Conservation (phyloP, 202 grass and related monocot genomes). For the Bolboschoenoplectus hybrid region DNA sequence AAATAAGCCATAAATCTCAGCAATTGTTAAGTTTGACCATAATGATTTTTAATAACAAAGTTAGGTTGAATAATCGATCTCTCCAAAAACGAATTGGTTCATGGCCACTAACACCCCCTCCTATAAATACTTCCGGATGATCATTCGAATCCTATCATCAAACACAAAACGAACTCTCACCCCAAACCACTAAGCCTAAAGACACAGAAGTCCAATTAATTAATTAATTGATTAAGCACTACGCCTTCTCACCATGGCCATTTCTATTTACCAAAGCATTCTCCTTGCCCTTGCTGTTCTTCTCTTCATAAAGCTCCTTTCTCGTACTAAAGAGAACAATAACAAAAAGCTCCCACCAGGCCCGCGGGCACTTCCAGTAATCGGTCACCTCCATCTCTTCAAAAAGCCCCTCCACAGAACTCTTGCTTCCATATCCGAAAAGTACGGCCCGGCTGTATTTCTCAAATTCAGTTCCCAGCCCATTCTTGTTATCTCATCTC, state of each 20-base stretch:
- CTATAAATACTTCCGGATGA: too few relatives aligned
- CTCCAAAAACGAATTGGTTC: too few relatives aligned
- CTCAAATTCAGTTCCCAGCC: conserved; percentile 52
- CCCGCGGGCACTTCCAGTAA: conserved; percentile 48
- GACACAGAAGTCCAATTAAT: background rate
- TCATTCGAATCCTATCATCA: background rate
- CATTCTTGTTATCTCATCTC: background rate
- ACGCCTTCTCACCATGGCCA: background rate
- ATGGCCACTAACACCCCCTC: too few relatives aligned
- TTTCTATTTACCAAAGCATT: background rate
- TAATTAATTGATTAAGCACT: too few relatives aligned
- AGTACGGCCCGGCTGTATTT: conserved; percentile 36
- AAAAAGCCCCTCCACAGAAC: conserved; percentile 54
- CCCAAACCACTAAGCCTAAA: background rate
- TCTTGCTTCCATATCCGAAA: conserved; percentile 37
- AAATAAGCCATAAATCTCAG: too few relatives aligned
- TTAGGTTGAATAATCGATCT: too few relatives aligned
- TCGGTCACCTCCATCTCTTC: conserved; percentile 68
- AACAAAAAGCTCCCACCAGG: conserved; percentile 20
- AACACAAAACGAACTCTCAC: background rate
- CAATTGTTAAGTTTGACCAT: too few relatives aligned
- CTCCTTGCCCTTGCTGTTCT: background rate
- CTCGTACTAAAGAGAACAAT: background rate
- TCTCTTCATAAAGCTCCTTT: background rate
- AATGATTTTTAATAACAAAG: too few relatives aligned